Evolutionary conservation across 2,329 filamentous ascomycete species (phyloP).

Genomic region (Aspergillus fijiensis): DNA sequence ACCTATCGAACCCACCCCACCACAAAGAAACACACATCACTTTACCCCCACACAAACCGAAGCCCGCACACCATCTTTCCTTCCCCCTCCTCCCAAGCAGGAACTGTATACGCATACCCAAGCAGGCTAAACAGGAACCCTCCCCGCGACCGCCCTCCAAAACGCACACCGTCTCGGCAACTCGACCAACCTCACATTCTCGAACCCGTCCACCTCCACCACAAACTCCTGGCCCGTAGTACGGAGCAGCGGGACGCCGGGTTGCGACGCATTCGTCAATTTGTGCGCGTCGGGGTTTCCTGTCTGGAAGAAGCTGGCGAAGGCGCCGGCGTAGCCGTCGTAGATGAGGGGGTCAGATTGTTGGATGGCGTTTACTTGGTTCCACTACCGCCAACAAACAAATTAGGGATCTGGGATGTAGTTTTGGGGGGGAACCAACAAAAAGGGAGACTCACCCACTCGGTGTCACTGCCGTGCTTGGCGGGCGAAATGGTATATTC

Average conservation of each 20-base stretch:
- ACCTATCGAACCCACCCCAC: not conserved
- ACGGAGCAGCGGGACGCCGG: slow-evolving; percentile 46
- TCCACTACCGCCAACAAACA: slow-evolving; percentile 48
- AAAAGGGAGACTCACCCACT: slow-evolving; percentile 46
- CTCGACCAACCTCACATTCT: slow-evolving; percentile 36
- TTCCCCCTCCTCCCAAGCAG: too few species aligned
- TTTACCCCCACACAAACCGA: not conserved
- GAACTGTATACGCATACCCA: not conserved
- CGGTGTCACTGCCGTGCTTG: slow-evolving; percentile 58
- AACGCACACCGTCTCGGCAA: slow-evolving; percentile 54
- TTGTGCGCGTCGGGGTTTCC: slow-evolving; percentile 60
- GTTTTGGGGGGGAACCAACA: too few species aligned
- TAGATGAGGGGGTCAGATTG: slow-evolving; percentile 55
- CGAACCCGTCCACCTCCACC: slow-evolving; percentile 49
- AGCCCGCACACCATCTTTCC: too few species aligned
- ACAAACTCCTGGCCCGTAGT: slow-evolving; percentile 51
- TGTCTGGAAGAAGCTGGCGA: slow-evolving; percentile 61
- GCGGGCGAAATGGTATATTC: slow-evolving; percentile 62
- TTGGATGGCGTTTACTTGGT: slow-evolving; percentile 55
- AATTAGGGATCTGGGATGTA: not conserved
- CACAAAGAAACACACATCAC: not conserved
- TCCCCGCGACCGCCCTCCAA: slow-evolving; percentile 50
- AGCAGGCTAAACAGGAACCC: slow-evolving; percentile 46
- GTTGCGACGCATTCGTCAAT: slow-evolving; percentile 46
- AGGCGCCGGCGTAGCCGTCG: slow-evolving; percentile 57